Base-by-base conservation (phyloP, 2,329 filamentous ascomycete genomes). In the Pyrenophora seminiperda region DNA sequence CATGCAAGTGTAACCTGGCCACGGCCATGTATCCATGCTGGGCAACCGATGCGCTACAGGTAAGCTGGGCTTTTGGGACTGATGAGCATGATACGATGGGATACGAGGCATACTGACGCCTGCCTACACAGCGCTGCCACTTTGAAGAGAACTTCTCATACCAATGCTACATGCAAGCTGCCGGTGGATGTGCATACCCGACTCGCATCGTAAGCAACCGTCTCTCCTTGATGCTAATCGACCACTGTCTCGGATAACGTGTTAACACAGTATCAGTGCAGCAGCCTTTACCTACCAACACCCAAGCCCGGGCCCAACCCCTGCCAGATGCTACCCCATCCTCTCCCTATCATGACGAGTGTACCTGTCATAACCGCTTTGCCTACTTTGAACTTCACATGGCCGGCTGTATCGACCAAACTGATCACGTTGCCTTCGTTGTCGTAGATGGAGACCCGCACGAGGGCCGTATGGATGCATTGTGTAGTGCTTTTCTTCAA, bases 1-100 rank as follows among this genome's bases (percentile, higher is more conserved):
- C 27, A 90, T 69, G 64, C 33, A 53, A 62, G 20, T 70, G 66
- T 47, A 50, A 62, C 17, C 19, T 66, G 33, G 44, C 50, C 36
- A 67, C 62, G 20, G 59, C 58, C 7, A 14, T 29, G 38, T 65
- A 63, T 50, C 65, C 66, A 15, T 70, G 66, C 36, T 70, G 63
- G 62, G 66, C 60, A 5, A 66, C 63, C 2, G 66, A 68, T 60
- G 45, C 60, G 15, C 40, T 67, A 37, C 58, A 65, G 59, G 66
- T 67, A 50, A 51, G 64, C 54, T 31, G 4, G 17, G 17, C 32
- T 17, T 47, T 7, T 7, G 30, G 15, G 30, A 20, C 10, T 22
- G n/a, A 32, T n/a, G 27, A n/a, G 18, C 4, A 3, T 19, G 29
- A 14, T 14, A 43, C 14, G 18, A 29, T 1, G 10, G 18, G n/a